Evolutionary conservation across 2,329 filamentous ascomycete genomes (phyloP), one percentile per base, ranked within the genome.

Genomic region (Colletotrichum orchidophilum): DNA sequence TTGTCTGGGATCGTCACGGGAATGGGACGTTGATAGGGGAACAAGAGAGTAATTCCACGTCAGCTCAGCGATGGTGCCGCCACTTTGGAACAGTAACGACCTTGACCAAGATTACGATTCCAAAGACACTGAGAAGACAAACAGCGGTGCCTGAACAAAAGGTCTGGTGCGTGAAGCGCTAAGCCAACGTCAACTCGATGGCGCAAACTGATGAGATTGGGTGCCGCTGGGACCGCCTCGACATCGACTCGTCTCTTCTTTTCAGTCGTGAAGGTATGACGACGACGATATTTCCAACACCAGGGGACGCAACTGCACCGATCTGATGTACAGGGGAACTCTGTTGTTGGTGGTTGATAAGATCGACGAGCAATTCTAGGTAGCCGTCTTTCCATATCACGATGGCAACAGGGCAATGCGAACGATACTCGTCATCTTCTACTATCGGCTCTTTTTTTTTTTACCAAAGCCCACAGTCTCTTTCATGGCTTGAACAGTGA

Each of bases 291-390:
- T 46, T 18, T 46, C 24, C 31, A 53, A 24, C 33, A 39, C 33
- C 18, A 15, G 21, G 33, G 15, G 46, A 26, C 15, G 24, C n/a
- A 33, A 33, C 27, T 15, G 31, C 12, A 54, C 21, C 50, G 27
- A 31, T 57, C 50, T 42, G 52, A 63, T 52, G 59, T 50, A 29
- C 15, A 50, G 13, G 24, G 33, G 6, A 64, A 64, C 53, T 69
- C 53, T 64, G 24, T 31, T 53, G 39, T 42, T 69, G 29, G 52
- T 64, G 2, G 2, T 46, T 46, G 7, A 46, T 18, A 18, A 46
- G 5, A 18, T 9, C 9, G 3, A n/a, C 18, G 15, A 46, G 39
- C 6, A 46, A 18, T n/a, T 46, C 39, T 46, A 46, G n/a, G n/a
- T n/a, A n/a, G 39, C 39, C 39, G 7, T 18, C 18, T 9, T n/a